Base-by-base conservation (phyloP, 2,329 filamentous ascomycete species). In the Trichothecium sympodiale region DNA sequence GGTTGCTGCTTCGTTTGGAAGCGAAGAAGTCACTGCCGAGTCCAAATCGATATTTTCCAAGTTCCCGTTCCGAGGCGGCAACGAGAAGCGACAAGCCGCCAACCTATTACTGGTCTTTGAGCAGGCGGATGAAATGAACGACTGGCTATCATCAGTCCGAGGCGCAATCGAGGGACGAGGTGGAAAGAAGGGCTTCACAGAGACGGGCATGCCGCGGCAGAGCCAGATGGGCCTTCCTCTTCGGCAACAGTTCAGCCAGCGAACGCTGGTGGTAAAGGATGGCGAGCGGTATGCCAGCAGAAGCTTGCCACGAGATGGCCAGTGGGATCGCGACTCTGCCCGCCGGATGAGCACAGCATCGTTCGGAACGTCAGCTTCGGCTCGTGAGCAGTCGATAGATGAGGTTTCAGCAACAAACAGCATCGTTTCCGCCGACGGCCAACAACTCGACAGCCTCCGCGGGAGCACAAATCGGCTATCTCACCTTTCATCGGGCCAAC, bases 31-130 rank as follows among this genome's bases (percentile, higher is more conserved):
- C 12, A 48, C 63, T 3, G 47, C 62, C 3, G 62, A 71, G 3
- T 32, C 14, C 28, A 29, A 18, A 8, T 35, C 33, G 4, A 29
- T 39, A 25, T 30, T 39, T 31, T 39, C 38, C 8, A 36, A 31
- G 28, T 31, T 34, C n/a, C 38, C 33, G 41, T 46, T 9, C 29
- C 50, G 5, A 72, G 78, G 37, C 73, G 69, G 23, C 9, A 30
- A 14, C 30, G 32, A 31, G 8, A 33, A 31, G 28, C 69, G 69
- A 41, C 62, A 67, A 14, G 71, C 72, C 2, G 67, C 72, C 1
- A 82, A 76, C 42, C 70, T 87, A 37, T 59, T 91, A 17, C 67
- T 91, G 52, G 74, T 89, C 0, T 77, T 88, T 43, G 75, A 85
- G 35, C 75, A 63, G 41, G 77, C 80, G 3, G 74, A 80, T 42